Conservation (phyloP, 2,329 filamentous ascomycete species). For the Fusarium neocosmosporiellum region DNA sequence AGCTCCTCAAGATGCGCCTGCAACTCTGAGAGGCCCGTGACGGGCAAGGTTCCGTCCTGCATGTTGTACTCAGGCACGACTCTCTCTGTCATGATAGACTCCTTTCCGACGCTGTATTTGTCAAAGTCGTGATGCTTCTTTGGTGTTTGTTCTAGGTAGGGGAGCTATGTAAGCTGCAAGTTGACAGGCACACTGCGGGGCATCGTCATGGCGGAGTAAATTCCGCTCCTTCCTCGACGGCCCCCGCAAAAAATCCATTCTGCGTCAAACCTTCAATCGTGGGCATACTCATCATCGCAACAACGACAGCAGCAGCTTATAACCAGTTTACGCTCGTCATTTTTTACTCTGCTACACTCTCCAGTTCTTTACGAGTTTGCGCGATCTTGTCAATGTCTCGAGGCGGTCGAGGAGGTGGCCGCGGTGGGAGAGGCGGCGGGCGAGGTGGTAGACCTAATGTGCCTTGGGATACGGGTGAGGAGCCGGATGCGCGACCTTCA, state of each 20-base stretch:
- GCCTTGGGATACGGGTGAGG: constrained; percentile 65
- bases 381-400: constrained; percentile 58
- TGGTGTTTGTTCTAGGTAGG: background rate
- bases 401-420: constrained; percentile 64
- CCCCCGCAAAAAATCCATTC: constrained; percentile 40
- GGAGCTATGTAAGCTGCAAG: constrained; percentile 14
- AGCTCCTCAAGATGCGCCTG: constrained; percentile 64
- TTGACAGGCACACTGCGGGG: constrained; percentile 25
- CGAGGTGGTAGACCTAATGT: constrained; percentile 59
- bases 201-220: constrained; percentile 30
- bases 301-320: background rate
- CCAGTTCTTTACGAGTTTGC: background rate
- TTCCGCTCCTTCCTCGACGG: constrained; percentile 27
- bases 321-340: background rate
- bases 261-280: constrained; percentile 25
- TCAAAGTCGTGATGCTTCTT: background rate
- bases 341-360: background rate
- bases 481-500: constrained; percentile 67
- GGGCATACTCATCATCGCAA: background rate
- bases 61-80: constrained; percentile 53
- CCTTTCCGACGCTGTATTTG: background rate
- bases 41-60: constrained; percentile 52
- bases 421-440: constrained; percentile 62
- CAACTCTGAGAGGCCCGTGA: constrained; percentile 65
- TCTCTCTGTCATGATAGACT: constrained; percentile 42